Evolutionary conservation across 495 filamentous ascomycete species (phyloP).

Genomic region (Aspergillus saccharolyticus): DNA sequence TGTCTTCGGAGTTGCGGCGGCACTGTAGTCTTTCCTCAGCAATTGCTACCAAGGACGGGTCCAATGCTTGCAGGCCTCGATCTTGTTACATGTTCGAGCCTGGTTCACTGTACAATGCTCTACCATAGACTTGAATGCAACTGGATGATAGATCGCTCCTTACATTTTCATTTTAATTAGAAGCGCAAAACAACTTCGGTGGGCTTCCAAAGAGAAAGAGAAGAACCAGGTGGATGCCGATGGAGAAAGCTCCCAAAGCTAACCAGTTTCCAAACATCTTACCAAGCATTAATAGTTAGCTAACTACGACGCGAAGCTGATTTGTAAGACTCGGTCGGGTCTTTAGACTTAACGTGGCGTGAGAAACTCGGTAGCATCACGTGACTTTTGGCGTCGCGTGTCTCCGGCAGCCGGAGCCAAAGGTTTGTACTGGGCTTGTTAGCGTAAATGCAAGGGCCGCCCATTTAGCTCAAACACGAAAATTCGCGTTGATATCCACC

Average conservation of each 20-base stretch:
- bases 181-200: neutral
- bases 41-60: neutral
- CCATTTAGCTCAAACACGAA: slow-evolving; percentile 37
- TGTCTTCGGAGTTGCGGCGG: slow-evolving; percentile 34
- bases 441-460: slow-evolving; percentile 16
- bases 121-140: neutral
- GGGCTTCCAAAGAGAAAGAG: neutral
- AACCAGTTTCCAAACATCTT: neutral
- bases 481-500: slow-evolving; percentile 34
- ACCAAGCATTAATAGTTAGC: neutral
- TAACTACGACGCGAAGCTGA: neutral
- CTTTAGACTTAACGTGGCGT: neutral
- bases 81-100: neutral
- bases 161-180: slow-evolving; percentile 7
- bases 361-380: neutral
- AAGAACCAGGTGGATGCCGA: neutral
- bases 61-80: neutral
- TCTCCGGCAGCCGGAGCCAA: neutral
- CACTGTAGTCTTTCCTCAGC: slow-evolving; percentile 23
- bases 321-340: neutral
- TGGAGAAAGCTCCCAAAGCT: neutral
- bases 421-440: neutral
- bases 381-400: neutral
- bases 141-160: neutral
- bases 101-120: neutral